phyloP scores from a whole-genome alignment of 2,329 filamentous ascomycete species.

The Lachnellula subtilissima region DNA sequence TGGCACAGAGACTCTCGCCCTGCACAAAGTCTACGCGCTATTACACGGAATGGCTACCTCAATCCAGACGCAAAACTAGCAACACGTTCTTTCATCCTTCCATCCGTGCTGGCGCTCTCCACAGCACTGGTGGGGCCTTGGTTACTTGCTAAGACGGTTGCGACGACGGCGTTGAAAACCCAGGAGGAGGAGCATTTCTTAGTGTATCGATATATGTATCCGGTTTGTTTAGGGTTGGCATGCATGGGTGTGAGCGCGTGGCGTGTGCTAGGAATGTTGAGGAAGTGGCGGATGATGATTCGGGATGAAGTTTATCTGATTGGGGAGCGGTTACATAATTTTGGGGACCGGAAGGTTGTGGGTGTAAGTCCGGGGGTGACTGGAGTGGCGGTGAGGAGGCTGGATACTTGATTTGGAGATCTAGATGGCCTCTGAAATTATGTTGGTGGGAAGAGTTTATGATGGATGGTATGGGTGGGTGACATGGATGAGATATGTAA shows the following conservation, averaged over 20 bases:
- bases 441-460: background rate
- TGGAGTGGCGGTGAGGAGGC: slow-evolving; percentile 21
- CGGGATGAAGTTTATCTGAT: slow-evolving; percentile 95
- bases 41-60: slow-evolving; percentile 70
- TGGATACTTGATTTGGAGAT: slow-evolving; percentile 21
- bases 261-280: slow-evolving; percentile 57
- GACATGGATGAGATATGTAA: background rate
- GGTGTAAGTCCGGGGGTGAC: slow-evolving; percentile 6
- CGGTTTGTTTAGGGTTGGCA: slow-evolving; percentile 40
- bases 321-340: slow-evolving; percentile 91
- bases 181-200: slow-evolving; percentile 26
- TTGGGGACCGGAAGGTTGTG: slow-evolving; percentile 49
- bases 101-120: slow-evolving; percentile 57
- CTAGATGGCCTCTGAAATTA: background rate
- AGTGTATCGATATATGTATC: slow-evolving; percentile 68
- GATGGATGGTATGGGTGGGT: background rate
- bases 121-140: slow-evolving; percentile 63
- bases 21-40: slow-evolving; percentile 67
- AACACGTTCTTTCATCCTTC: slow-evolving; percentile 82
- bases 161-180: slow-evolving; percentile 35
- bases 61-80: slow-evolving; percentile 74
- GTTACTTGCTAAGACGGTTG: slow-evolving; percentile 48
- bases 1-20: slow-evolving; percentile 66
- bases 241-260: slow-evolving; percentile 46
- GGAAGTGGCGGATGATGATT: slow-evolving; percentile 74